Evolutionary conservation across 2,329 filamentous ascomycete genomes (phyloP).

Genomic region (Lachnellula arida): DNA sequence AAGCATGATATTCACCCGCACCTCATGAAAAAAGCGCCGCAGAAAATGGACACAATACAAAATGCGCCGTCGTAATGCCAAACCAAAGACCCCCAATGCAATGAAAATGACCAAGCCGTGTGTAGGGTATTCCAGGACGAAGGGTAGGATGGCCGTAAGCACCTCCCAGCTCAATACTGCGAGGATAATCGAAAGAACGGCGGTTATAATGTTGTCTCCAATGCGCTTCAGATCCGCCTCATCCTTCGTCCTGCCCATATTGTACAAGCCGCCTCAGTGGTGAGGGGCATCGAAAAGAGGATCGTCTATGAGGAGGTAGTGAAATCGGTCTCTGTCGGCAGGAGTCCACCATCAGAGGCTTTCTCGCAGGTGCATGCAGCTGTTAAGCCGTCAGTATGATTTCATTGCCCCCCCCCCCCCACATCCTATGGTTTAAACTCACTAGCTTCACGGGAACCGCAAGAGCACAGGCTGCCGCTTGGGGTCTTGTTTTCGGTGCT

Average conservation of each 20-base stretch:
- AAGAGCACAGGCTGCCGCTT: conserved; percentile 63
- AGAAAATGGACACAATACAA: neutral
- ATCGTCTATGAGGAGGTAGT: conserved; percentile 54
- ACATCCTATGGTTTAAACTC: conserved; percentile 33
- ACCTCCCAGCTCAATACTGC: neutral
- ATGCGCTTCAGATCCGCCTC: neutral
- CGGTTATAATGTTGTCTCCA: neutral
- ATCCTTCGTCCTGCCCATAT: neutral
- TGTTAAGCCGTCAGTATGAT: conserved; percentile 30
- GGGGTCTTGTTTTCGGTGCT: conserved; percentile 61
- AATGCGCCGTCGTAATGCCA: neutral
- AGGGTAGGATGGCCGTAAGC: neutral
- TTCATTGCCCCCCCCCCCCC: neutral
- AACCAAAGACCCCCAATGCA: neutral
- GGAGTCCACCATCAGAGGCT: conserved; percentile 54
- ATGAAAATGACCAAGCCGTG: neutral
- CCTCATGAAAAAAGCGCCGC: neutral
- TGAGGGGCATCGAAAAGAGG: neutral
- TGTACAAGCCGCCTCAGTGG: neutral
- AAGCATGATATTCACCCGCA: neutral
- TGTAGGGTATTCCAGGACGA: neutral
- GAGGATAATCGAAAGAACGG: neutral
- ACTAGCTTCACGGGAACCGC: conserved; percentile 70
- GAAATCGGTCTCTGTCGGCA: conserved; percentile 77
- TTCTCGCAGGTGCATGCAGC: conserved; percentile 82